Evolutionary conservation across 768 basidiomycete species (phyloP), one percentile per base, ranked within the genome.

Genomic region (Cytidiella melzeri): DNA sequence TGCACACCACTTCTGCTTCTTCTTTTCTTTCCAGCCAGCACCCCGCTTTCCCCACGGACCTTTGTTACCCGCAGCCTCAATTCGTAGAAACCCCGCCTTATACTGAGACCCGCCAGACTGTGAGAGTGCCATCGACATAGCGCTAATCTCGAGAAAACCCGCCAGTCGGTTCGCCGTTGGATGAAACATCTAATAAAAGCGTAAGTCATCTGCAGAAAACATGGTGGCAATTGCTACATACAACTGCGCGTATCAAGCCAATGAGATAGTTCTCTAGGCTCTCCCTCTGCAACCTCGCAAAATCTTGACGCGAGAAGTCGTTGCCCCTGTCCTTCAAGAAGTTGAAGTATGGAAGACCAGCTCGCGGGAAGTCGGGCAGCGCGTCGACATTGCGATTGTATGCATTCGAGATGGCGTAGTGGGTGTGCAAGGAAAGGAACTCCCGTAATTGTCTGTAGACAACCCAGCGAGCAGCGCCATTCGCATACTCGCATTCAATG

Each of bases 401-500:
- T 4, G 83, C 81, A 56, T 92, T 94, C 7, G 91, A 85, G 18
- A 96, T 70, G 1, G 84, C 73, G 63, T 95, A 96, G 63, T 97
- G 93, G 0, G 85, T 77, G 64, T 97, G 94, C 20, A 99, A 67
- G 21, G 86, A 86, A 41, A 95, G 47, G 61, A 99, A 96, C 64
- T 98, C 95, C 53, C 90, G 83, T 47, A 96, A 74, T 67, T 94
- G 85, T 45, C 95, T 84, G 66, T 92, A 92, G n/a, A 92, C 76
- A 24, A 96, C 94, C 95, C 96, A 99, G 64, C 92, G 73, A 61
- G 77, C 82, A 11, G 85, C 84, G 19, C 92, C 92, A 55, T 95
- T 93, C 0, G 92, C 95, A 64, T 99, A 98, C 66, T 96, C 90
- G 63, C 93, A 97, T 66, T 94, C 92, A 56, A 94, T 92, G 13